phyloP scores from a whole-genome alignment of 2,329 filamentous ascomycete genomes.

The Stemphylium beticola region DNA sequence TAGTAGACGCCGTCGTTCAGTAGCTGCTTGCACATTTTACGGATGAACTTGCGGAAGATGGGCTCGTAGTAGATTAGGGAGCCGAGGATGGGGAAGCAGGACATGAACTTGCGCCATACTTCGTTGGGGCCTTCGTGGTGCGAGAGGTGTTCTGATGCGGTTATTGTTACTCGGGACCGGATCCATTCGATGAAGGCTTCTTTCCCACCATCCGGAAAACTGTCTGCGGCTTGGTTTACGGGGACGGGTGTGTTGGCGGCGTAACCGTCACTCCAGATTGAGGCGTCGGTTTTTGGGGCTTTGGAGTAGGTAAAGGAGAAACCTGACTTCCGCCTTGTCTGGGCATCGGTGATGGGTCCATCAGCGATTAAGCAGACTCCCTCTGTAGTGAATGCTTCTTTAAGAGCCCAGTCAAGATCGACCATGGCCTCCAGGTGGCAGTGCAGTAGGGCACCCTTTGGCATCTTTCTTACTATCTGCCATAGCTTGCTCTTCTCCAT shows the following conservation, averaged over 20 bases:
- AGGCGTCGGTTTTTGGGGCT: slow-evolving; percentile 48
- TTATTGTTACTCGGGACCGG: slow-evolving; percentile 73
- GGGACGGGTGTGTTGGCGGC: slow-evolving; percentile 64
- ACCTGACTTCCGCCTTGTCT: slow-evolving; percentile 60
- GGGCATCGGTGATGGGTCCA: slow-evolving; percentile 61
- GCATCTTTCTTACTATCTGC: slow-evolving; percentile 84
- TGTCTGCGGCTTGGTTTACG: slow-evolving; percentile 67
- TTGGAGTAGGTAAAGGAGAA: slow-evolving; percentile 65
- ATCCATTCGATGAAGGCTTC: slow-evolving; percentile 79
- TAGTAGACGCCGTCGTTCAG: slow-evolving; percentile 84
- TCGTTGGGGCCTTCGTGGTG: slow-evolving; percentile 84
- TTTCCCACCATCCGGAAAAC: slow-evolving; percentile 75
- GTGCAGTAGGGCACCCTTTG: slow-evolving; percentile 85
- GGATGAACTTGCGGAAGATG: slow-evolving; percentile 79
- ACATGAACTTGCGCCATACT: slow-evolving; percentile 82
- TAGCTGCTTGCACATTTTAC: slow-evolving; percentile 71
- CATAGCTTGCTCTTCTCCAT: slow-evolving; percentile 87
- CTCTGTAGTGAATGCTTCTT: slow-evolving; percentile 71
- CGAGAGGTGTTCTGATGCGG: slow-evolving; percentile 72
- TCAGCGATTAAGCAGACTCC: slow-evolving; percentile 74
- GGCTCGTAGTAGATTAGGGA: slow-evolving; percentile 88
- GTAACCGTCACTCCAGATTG: slow-evolving; percentile 74
- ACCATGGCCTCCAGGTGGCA: slow-evolving; percentile 92
- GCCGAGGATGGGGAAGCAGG: slow-evolving; percentile 74
- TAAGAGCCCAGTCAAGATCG: slow-evolving; percentile 80